Evolutionary conservation across 805 yeast species (phyloP).

Genomic region (Phaffomyces opuntiae): DNA sequence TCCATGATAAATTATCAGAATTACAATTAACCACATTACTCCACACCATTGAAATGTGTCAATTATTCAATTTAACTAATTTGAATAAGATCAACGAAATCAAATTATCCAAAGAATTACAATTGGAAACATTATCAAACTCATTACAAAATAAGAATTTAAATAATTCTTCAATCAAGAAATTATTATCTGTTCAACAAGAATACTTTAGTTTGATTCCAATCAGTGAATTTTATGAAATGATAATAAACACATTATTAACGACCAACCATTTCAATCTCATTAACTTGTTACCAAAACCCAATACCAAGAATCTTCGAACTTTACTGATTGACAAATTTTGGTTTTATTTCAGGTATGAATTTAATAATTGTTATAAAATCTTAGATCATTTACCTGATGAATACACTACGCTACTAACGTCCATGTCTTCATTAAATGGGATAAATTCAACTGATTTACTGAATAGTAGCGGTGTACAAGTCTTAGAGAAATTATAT

Average conservation of each 20-base stretch:
- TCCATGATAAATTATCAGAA: neutral
- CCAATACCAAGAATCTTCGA: neutral
- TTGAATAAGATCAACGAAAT: neutral
- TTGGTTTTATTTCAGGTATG: constrained; percentile 7
- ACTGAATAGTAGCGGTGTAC: neutral
- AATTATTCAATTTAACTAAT: constrained; percentile 1
- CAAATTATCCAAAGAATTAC: neutral
- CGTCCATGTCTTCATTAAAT: constrained; percentile 2
- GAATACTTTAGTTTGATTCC: neutral
- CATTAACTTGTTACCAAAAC: neutral
- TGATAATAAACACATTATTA: neutral
- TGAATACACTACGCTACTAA: neutral
- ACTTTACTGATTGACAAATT: neutral
- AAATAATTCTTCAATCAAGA: neutral
- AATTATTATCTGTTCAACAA: neutral
- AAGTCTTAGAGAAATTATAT: constrained; percentile 2
- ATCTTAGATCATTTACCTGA: constrained; percentile 5
- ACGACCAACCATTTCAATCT: neutral
- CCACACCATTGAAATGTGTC: neutral
- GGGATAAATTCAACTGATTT: constrained; percentile 3
- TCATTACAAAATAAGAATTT: neutral
- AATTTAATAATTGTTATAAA: constrained; percentile 7
- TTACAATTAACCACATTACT: neutral
- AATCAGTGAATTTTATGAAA: neutral
- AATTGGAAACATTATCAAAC: neutral